Percentiles rank a stretch among this genome's conserved stretches.
phyloP scores from a whole-genome alignment of 2,329 filamentous ascomycete species.

The Aspergillus costaricaensis region DNA sequence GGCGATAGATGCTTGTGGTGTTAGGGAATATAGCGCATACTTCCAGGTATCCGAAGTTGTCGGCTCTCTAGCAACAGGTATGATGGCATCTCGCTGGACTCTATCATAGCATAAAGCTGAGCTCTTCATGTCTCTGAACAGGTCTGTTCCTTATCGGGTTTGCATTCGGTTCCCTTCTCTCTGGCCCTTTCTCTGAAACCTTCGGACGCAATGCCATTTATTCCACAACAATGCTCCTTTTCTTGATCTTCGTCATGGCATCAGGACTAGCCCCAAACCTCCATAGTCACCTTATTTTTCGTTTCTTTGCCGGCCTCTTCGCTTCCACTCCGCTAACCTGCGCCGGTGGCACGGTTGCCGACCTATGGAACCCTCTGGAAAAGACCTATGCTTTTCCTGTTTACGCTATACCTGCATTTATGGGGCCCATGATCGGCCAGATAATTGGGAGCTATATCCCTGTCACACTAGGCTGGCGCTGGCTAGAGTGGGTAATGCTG shows the following conservation, averaged over 20 bases:
- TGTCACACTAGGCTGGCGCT: conserved; percentile 35
- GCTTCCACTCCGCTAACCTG: conserved; percentile 49
- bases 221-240: conserved; percentile 49
- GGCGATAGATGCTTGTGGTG: no score
- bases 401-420: conserved; percentile 51
- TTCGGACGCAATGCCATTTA: conserved; percentile 54
- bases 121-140: conserved; percentile 47
- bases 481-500: conserved; percentile 49
- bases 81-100: no score
- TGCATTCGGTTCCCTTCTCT: conserved; percentile 51
- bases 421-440: conserved; percentile 30
- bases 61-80: no score
- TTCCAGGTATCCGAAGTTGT: no score
- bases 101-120: no score
- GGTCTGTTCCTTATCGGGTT: conserved; percentile 49
- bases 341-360: conserved; percentile 50
- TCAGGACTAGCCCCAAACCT: conserved; percentile 52
- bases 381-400: conserved; percentile 53
- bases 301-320: conserved; percentile 54
- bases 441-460: conserved; percentile 26
- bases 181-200: conserved; percentile 53
- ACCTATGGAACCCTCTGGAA: conserved; percentile 52
- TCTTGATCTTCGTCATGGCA: conserved; percentile 54
- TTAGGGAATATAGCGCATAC: no score
- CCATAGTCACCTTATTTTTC: conserved; percentile 51